Percentiles rank a stretch among this genome's conserved stretches.
These are phyloP conservation scores for Cyclotella choctawhatcheeana DNA, from an alignment of 108 stramenopile species.

Conservation along the genomic window DNA sequence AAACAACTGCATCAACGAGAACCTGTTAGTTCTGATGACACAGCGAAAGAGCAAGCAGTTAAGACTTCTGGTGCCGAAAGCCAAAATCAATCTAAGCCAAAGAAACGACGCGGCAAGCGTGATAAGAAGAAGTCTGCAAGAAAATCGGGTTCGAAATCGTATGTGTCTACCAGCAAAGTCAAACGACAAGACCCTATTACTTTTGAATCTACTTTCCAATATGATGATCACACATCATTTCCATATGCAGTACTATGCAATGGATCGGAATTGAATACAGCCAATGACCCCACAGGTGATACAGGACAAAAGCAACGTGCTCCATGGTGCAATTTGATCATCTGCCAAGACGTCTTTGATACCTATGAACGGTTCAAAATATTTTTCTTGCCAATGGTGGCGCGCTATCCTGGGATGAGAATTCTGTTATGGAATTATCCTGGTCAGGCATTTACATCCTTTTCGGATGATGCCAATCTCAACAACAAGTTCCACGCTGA, in stretches of 20 bases:
- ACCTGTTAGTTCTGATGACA: not conserved
- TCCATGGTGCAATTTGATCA: constrained; percentile 73
- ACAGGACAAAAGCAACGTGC: not conserved
- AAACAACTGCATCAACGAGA: not conserved
- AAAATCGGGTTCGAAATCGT: constrained; percentile 10
- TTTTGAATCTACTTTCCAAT: constrained; percentile 48
- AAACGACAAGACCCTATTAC: constrained; percentile 42
- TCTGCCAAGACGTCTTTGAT: constrained; percentile 90
- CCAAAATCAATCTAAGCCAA: not conserved
- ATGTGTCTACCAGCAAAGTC: constrained; percentile 4
- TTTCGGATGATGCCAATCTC: constrained; percentile 67
- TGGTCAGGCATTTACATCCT: constrained; percentile 89
- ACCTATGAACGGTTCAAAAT: constrained; percentile 83
- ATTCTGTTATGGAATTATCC: constrained; percentile 91
- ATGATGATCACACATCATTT: constrained; percentile 51
- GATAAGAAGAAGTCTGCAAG: constrained; percentile 17
- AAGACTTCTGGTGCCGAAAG: not conserved
- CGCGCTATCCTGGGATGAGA: constrained; percentile 75
- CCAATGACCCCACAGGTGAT: not conserved
- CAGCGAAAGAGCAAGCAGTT: not conserved
- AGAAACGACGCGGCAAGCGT: not conserved
- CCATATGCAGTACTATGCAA: constrained; percentile 44
- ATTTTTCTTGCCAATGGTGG: constrained; percentile 69
- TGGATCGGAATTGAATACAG: constrained; percentile 6
- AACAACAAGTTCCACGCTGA: constrained; percentile 88